Evolutionary conservation across 805 yeast species (phyloP), one percentile per base, ranked within the genome.

Genomic region (Saccharomyces paradoxus): DNA sequence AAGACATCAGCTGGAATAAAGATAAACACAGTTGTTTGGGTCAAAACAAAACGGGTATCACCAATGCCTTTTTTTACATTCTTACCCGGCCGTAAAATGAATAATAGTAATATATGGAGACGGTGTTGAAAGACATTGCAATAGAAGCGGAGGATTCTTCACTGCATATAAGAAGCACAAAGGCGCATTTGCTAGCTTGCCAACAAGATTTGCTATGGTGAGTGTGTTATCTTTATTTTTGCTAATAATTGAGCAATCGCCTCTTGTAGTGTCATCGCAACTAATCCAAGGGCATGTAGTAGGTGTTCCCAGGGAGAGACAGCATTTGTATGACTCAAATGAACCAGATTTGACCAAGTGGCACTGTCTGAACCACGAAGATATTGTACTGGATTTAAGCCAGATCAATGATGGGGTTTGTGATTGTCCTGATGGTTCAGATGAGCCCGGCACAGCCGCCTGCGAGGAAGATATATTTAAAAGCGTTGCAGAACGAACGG

Each of bases 371-470:
- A 63, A 71, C 31, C 78, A 87, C 63, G 85, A 94, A 0, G 78
- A 81, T n/a, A 80, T 89, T 4, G 74, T 74, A 22, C 70, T 92
- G 21, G 75, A 83, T 46, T 74, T 75, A 51, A 73, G 73, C 41
- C 87, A 83, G 63, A 78, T 92, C 61, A 92, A 92, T 67, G 97
- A 94, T 69, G 86, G 90, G 62, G 85, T 78, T 65, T 92, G 98
- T 71, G 98, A 94, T 65, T 92, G 98, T 73, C 97, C 97, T 0
- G 99, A 94, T 71, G 98, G 98, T 0, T 83, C 91, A 4, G 99
- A 94, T 72, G 98, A 94, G 69, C 97, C 97, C 0, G 97, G 97
- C 0, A 92, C 98, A 0, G 74, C 85, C 44, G 97, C 97, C 0
- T 92, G 98, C 69, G 63, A 69, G 17, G 56, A 51, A 4, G 57